phyloP scores from a whole-genome alignment of 148 eudicot genomes.

The Persicaria maculosa region DNA sequence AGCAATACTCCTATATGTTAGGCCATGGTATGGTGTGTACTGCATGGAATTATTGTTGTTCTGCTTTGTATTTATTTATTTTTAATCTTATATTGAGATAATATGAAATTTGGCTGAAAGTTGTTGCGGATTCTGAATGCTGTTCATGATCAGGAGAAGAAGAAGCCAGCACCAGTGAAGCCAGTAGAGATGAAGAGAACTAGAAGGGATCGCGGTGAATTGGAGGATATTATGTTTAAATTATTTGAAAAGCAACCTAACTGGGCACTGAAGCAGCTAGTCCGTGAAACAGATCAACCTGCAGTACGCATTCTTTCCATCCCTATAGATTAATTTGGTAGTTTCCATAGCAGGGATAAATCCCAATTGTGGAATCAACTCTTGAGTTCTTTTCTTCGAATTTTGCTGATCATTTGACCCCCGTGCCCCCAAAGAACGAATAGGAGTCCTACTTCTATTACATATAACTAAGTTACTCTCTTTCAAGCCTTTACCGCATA shows the following conservation, averaged over 20 bases:
- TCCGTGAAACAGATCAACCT: conserved; percentile 97
- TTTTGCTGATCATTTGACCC: background rate
- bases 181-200: conserved; percentile 86
- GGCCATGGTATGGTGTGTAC: background rate
- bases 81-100: background rate
- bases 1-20: background rate
- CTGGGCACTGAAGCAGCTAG: conserved; percentile 92
- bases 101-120: background rate
- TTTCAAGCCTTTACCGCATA: too few relatives aligned
- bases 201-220: conserved; percentile 94
- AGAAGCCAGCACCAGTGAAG: conserved; percentile 76
- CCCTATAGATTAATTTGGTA: background rate
- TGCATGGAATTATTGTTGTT: background rate
- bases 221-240: conserved; percentile 95
- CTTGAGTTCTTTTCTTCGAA: background rate
- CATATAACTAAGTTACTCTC: too few relatives aligned
- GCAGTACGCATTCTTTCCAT: conserved; percentile 49
- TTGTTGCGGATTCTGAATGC: background rate
- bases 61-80: background rate
- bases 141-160: conserved; percentile 61
- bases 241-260: conserved; percentile 91
- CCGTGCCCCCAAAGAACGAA: background rate
- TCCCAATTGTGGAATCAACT: background rate
- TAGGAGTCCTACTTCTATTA: too few relatives aligned
- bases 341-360: background rate